Evolutionary conservation across 306 rosid genomes (phyloP), one percentile per base, ranked within the genome.

Genomic region (Sophora flavescens): DNA sequence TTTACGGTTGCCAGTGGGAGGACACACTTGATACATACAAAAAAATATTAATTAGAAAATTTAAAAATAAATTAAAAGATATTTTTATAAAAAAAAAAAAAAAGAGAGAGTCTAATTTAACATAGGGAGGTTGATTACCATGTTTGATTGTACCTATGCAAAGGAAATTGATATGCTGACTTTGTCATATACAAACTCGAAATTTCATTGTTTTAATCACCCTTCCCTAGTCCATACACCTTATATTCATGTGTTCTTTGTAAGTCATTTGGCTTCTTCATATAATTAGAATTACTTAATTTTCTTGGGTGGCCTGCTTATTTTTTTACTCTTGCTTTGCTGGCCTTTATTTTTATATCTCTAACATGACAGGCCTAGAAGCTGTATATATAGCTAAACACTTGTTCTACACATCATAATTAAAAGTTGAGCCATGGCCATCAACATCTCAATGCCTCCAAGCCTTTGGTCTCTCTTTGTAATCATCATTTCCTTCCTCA

Each of bases 261-360:
- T 6, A 56, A 56, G 77, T 52, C 61, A 79, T 72, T 72, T 72
- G 83, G 68, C 83, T 79, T 71, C 59, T 63, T 72, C 30, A 28
- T 22, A 70, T 1, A 1, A 4, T 6, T 70, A 16, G 13, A 22
- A 8, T 6, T 26, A 39, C 45, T 52, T 32, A 5, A 42, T 41
- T 42, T 28, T 39, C 76, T 1, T 54, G 9, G 36, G 38, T 11
- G 41, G 75, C 75, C 81, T 15, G 50, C 54, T 11, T 44, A 1
- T 11, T 10, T 44, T 44, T 44, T 44, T 3, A 8, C 48, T 44
- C 14, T 44, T 8, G 2, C 51, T 1, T 17, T 8, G 76, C 64
- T 1, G 18, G 64, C 76, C 76, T 44, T 44, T 11, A 7, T 42
- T 45, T 45, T 45, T 45, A 1, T 45, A 45, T 45, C 15, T 45